Conservation (phyloP, 1,284 basidiomycete genomes). For the Naganishia cerealis region DNA sequence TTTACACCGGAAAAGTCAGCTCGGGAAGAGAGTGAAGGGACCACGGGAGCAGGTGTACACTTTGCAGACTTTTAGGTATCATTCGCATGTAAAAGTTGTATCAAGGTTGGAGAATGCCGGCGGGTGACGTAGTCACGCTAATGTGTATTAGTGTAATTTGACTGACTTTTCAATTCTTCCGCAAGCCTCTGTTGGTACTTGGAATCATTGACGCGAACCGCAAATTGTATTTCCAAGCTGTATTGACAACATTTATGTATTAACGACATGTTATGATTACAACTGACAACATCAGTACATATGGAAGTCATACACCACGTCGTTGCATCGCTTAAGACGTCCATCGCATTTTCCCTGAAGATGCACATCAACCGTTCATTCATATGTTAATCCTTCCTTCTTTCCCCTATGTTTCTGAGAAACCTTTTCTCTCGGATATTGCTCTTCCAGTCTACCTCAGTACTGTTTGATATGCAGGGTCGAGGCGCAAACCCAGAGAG, state of each 20-base stretch:
- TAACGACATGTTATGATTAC: not conserved
- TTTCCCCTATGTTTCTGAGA: no score
- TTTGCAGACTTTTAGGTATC: not conserved
- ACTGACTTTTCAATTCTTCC: not conserved
- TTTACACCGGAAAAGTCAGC: slow-evolving; percentile 10
- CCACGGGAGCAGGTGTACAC: not conserved
- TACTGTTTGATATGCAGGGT: not conserved
- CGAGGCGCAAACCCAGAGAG: not conserved
- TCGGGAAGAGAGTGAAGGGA: not conserved
- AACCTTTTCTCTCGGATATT: not conserved
- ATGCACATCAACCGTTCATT: no score
- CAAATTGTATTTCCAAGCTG: not conserved
- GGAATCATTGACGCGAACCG: not conserved
- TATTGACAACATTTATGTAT: not conserved
- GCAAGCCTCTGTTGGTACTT: not conserved
- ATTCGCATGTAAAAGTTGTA: not conserved
- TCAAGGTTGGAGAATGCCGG: not conserved
- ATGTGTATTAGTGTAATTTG: not conserved
- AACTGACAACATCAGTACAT: not conserved
- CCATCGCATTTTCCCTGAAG: not conserved
- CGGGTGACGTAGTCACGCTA: not conserved
- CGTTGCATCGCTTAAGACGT: not conserved
- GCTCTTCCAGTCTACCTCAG: no score
- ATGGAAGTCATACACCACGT: not conserved
- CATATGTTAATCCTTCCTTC: not conserved